Evolutionary conservation across 73 alveolate genomes (phyloP), one percentile per base, ranked within the genome.

Genomic region (Tetrahymena thermophila): DNA sequence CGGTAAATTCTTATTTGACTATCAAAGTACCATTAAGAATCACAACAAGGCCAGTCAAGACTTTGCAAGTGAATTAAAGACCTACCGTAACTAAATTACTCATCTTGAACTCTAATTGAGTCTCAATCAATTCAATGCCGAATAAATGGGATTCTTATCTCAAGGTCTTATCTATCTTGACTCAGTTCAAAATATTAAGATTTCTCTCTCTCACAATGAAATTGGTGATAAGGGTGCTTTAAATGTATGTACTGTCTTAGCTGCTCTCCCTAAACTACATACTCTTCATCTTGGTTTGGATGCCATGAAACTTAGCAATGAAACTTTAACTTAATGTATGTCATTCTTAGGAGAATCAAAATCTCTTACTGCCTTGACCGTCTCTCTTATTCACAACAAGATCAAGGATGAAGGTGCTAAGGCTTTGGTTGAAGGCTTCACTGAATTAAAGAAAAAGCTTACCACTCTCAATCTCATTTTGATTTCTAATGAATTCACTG

Each of bases 351-450:
- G 89, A 19, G 35, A 71, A 71, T 71, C 89, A 19, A 71, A 71
- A 71, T 71, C 89, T n/a, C 35, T 71, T 71, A 71, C 35, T 11
- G 17, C 35, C 23, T 71, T 71, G 89, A 71, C 89, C 89, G 89
- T 71, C 37, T 71, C 89, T 34, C 89, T 71, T 31, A 71, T 71
- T 34, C 89, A 71, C 37, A 71, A 71, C 37, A 71, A 71, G 37
- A 71, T 71, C 37, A 71, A 71, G 89, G 89, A 71, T 71, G 89
- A 71, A 71, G 89, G 89, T 28, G 89, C 89, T n/a, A 85, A 85
- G 94, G 89, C 85, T 43, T 85, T 85, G 10, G 10, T 40, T 43
- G 55, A 85, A 3, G 57, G 57, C 31, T 85, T 85, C 94, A 28
- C 35, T 85, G 34, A 85, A 43, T 40, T 85, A 34, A 85, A 28